Evolutionary conservation across 2,329 filamentous ascomycete genomes (phyloP).

Genomic region (Curvularia lunata): DNA sequence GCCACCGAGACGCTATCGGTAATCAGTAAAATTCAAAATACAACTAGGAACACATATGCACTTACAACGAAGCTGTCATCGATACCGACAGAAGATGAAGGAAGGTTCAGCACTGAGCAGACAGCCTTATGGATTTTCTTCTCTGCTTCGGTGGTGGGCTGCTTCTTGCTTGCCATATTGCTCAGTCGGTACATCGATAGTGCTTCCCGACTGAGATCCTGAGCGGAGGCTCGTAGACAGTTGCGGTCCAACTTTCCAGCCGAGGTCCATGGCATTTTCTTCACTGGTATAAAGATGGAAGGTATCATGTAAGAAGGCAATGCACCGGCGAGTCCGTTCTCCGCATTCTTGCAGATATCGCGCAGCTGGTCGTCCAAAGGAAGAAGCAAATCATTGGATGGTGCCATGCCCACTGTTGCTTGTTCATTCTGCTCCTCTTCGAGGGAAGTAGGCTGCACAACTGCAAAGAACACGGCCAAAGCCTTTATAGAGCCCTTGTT

Average conservation of each 20-base stretch:
- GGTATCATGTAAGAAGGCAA: conserved; percentile 47
- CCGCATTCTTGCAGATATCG: conserved; percentile 39
- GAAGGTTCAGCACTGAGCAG: conserved; percentile 36
- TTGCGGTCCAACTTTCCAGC: conserved; percentile 45
- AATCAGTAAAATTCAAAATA: background rate
- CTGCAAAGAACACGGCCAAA: conserved; percentile 42
- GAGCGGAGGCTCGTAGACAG: conserved; percentile 34
- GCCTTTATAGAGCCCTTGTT: conserved; percentile 38
- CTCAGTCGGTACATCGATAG: conserved; percentile 40
- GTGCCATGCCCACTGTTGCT: conserved; percentile 25
- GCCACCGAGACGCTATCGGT: conserved; percentile 32
- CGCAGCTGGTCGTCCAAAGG: conserved; percentile 35
- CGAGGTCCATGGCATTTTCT: conserved; percentile 41
- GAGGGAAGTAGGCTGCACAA: conserved; percentile 20
- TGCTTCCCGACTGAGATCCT: conserved; percentile 38
- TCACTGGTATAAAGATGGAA: conserved; percentile 41
- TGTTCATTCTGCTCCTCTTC: conserved; percentile 19
- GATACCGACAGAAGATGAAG: conserved; percentile 32
- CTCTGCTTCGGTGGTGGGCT: conserved; percentile 34
- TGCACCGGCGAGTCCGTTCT: conserved; percentile 37
- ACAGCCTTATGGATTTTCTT: conserved; percentile 43
- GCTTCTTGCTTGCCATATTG: conserved; percentile 38
- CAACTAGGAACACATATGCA: background rate
- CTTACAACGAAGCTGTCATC: conserved; percentile 43
- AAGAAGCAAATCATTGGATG: conserved; percentile 38